A percentile compares a stretch with the other conserved stretches of the same genome.
phyloP scores from a whole-genome alignment of 345 rosid genomes.

The Gossypium thurberi region DNA sequence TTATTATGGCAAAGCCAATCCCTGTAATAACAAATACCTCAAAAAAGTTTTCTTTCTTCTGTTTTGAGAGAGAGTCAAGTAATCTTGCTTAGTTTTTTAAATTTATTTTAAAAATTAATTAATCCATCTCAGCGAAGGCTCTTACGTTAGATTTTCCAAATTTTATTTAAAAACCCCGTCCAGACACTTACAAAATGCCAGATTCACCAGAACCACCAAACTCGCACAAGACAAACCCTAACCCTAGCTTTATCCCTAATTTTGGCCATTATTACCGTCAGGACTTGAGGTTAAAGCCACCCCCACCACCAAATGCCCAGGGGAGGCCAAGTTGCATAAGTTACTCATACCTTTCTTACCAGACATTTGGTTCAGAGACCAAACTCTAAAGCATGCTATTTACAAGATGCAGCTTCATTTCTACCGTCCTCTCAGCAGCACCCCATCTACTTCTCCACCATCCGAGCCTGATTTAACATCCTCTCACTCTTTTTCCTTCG shows the following conservation, averaged over 20 bases:
- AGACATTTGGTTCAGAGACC: conserved; percentile 14
- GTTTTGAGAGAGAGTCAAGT: too few species aligned
- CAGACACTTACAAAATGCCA: conserved; percentile 19
- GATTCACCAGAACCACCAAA: conserved; percentile 8
- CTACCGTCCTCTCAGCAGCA: background rate
- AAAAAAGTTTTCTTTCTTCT: too few species aligned
- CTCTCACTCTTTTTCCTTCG: background rate
- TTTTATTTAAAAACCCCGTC: background rate
- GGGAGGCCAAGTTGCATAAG: conserved; percentile 6
- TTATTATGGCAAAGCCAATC: background rate
- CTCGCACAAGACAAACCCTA: conserved; percentile 8
- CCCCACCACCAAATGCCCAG: background rate
- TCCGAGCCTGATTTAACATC: conserved; percentile 17
- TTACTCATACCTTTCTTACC: conserved; percentile 9
- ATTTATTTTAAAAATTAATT: too few species aligned
- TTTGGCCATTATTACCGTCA: background rate
- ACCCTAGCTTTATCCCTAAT: conserved; percentile 6
- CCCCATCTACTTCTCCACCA: conserved; percentile 20
- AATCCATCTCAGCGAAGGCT: too few species aligned
- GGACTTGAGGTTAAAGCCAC: background rate
- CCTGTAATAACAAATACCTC: too few species aligned
- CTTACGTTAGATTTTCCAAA: too few species aligned
- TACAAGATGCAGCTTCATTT: conserved; percentile 25
- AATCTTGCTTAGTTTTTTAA: too few species aligned
- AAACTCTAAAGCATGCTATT: conserved; percentile 19